Evolutionary conservation across 805 yeast genomes (phyloP).

Genomic region (Metschnikowia lochheadii): DNA sequence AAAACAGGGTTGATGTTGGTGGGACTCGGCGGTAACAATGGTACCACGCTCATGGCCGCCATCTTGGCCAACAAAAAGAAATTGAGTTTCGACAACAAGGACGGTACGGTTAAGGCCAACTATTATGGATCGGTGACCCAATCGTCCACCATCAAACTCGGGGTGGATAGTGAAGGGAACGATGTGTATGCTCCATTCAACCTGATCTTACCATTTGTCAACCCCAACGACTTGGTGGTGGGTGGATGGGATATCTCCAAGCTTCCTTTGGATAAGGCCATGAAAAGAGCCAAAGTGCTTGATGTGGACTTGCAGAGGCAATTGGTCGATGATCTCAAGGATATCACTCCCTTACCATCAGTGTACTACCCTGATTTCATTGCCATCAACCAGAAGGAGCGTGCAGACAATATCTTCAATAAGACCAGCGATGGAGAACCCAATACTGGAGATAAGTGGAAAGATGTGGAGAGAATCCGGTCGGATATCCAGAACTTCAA

Average conservation of each 20-base stretch:
- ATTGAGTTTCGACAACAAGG: slow-evolving; percentile 74
- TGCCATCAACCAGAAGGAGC: slow-evolving; percentile 87
- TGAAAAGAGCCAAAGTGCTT: slow-evolving; percentile 81
- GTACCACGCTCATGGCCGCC: slow-evolving; percentile 85
- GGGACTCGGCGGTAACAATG: slow-evolving; percentile 96
- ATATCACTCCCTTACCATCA: slow-evolving; percentile 71
- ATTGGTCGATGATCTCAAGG: slow-evolving; percentile 58
- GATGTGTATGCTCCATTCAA: slow-evolving; percentile 93
- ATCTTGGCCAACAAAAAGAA: slow-evolving; percentile 80
- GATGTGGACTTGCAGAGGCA: slow-evolving; percentile 80
- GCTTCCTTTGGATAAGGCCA: slow-evolving; percentile 67
- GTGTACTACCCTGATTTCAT: slow-evolving; percentile 94
- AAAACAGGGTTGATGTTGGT: slow-evolving; percentile 86
- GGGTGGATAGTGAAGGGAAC: slow-evolving; percentile 73
- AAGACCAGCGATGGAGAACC: slow-evolving; percentile 48
- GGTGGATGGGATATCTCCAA: slow-evolving; percentile 94
- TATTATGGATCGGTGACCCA: slow-evolving; percentile 95
- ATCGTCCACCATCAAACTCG: slow-evolving; percentile 83
- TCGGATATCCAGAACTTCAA: slow-evolving; percentile 79
- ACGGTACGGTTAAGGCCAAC: slow-evolving; percentile 70
- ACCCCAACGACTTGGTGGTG: slow-evolving; percentile 85
- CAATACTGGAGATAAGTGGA: slow-evolving; percentile 69
- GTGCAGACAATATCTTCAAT: slow-evolving; percentile 85
- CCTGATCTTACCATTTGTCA: slow-evolving; percentile 79
- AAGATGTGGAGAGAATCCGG: slow-evolving; percentile 82